phyloP scores from a whole-genome alignment of 2,329 filamentous ascomycete genomes.

The Sporothrix luriei region DNA sequence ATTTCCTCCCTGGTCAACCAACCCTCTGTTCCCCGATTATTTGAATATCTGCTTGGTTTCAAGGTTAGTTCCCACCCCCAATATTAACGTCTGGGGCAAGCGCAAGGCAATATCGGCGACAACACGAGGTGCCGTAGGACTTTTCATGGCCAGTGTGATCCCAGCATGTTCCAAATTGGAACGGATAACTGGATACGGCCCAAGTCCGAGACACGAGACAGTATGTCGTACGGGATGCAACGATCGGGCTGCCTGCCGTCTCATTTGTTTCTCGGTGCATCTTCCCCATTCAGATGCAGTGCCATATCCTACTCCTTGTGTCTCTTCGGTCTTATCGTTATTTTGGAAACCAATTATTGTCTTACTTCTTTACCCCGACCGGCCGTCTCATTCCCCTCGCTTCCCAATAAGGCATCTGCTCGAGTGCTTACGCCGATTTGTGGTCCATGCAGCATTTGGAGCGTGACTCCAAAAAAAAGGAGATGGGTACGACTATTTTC shows the following conservation, averaged over 20 bases:
- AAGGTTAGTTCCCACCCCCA: background rate
- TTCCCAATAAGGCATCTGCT: constrained; percentile 20
- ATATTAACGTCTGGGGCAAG: constrained; percentile 17
- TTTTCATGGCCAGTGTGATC: background rate
- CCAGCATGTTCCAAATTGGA: background rate
- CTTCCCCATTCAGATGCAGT: background rate
- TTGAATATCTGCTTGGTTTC: constrained; percentile 12
- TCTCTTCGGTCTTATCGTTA: background rate
- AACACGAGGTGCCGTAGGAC: background rate
- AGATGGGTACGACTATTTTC: background rate
- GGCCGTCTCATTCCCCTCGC: background rate
- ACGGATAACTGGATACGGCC: background rate
- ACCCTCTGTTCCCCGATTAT: constrained; percentile 9
- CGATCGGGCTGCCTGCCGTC: background rate
- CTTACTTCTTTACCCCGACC: background rate
- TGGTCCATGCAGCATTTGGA: background rate
- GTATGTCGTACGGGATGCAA: constrained; percentile 3
- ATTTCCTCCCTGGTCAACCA: background rate
- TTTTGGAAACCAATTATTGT: background rate
- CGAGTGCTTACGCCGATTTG: background rate
- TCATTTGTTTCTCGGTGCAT: background rate
- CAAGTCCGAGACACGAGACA: background rate
- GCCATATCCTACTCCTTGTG: background rate
- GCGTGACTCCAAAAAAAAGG: background rate
- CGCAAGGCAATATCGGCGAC: background rate